Evolutionary conservation across 129 eudicot genomes (phyloP).

Genomic region (Cynara cardunculus): DNA sequence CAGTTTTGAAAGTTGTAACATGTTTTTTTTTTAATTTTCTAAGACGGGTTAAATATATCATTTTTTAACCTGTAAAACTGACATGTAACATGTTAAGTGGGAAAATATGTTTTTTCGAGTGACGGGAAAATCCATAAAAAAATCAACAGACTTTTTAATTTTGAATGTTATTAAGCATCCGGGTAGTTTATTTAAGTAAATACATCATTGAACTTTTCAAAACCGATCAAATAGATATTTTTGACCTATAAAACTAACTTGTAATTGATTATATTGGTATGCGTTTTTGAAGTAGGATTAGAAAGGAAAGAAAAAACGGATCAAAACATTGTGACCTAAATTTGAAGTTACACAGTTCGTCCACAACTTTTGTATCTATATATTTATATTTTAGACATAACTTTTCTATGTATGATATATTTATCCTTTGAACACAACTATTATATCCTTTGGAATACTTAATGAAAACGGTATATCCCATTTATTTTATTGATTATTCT

Average conservation of each 20-base stretch:
- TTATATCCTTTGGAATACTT: background rate
- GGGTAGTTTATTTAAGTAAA: too few relatives aligned
- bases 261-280: background rate
- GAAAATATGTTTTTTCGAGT: background rate
- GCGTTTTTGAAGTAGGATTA: background rate
- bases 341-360: background rate
- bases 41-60: too few relatives aligned
- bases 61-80: too few relatives aligned
- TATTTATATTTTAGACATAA: background rate
- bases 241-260: too few relatives aligned
- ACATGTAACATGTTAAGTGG: background rate
- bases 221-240: too few relatives aligned
- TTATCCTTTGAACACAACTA: background rate
- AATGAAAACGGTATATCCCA: background rate
- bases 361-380: too few relatives aligned
- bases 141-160: background rate
- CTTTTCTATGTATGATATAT: background rate
- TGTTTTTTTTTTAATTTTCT: too few relatives aligned
- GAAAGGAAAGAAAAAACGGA: too few relatives aligned
- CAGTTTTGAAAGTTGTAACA: background rate
- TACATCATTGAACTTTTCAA: too few relatives aligned
- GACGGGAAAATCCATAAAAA: too few relatives aligned
- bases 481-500: background rate
- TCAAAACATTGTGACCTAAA: background rate
- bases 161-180: background rate